Evolutionary conservation across 305 asterid species (phyloP), one percentile per base, ranked within the genome.

Genomic region (Solanum chacoense): DNA sequence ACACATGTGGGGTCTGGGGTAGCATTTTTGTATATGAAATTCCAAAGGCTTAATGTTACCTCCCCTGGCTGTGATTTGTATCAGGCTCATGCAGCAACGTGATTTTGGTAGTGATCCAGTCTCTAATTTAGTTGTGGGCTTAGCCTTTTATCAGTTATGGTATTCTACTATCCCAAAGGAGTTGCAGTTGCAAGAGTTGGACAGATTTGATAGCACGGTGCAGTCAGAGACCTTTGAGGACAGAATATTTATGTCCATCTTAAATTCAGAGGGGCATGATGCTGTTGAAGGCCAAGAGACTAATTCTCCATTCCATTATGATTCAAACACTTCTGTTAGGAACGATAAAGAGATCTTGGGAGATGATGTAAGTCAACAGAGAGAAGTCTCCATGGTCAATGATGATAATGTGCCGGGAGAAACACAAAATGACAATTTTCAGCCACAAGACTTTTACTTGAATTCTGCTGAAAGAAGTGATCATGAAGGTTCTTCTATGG

Each of bases 51-150:
- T 34, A 32, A 26, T 55, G 36, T 83, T 73, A 29, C 20, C 71
- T 75, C 34, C 86, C 72, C 4, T 72, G 89, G 85, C 34, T 42
- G 73, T 69, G 74, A 34, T 78, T 84, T 93, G 88, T 20, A 83
- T 84, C 93, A 96, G 98, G 91, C 93, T 94, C 90, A 93, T 90
- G 94, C 96, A 95, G 92, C 94, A 94, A 87, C 91, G 88, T 86
- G 94, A 93, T 91, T 95, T 94, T 91, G 94, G 89, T 40, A 90
- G 91, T 83, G 94, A 94, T 79, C 91, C 99, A 75, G 65, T 89
- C 40, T 94, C 97, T 73, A 95, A 94, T 93, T 92, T 96, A 93
- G 93, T 96, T 88, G 96, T 93, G 89, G 98, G 98, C 86, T 91
- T 96, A 90, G 87, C 92, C 83, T 96, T 93, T 91, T 94, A 85